A percentile compares a stretch with the other conserved stretches of the same genome.
phyloP scores from a whole-genome alignment of 2,329 filamentous ascomycete species.

The Pezicula radicicola region DNA sequence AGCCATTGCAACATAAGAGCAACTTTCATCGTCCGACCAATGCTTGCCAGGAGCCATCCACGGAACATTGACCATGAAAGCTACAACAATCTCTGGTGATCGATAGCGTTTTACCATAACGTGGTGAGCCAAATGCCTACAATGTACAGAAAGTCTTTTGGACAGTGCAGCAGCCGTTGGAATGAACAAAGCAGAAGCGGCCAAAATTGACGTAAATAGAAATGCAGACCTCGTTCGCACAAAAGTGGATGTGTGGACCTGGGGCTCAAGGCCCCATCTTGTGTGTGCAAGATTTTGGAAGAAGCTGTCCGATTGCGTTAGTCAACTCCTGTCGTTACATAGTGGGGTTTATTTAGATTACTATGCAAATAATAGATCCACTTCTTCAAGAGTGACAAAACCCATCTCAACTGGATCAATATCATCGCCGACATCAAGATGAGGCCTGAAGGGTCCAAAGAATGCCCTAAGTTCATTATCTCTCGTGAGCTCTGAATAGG shows the following conservation, averaged over 20 bases:
- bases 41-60: slow-evolving; percentile 70
- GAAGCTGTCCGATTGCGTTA: slow-evolving; percentile 45
- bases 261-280: slow-evolving; percentile 68
- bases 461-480: slow-evolving; percentile 56
- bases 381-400: slow-evolving; percentile 63
- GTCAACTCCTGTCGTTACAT: slow-evolving; percentile 1
- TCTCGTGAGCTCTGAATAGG: slow-evolving; percentile 26
- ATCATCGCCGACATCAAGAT: slow-evolving; percentile 59
- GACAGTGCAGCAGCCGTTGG: slow-evolving; percentile 62
- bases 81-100: slow-evolving; percentile 71
- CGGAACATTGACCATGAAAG: slow-evolving; percentile 73
- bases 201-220: slow-evolving; percentile 68
- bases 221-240: slow-evolving; percentile 67
- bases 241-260: slow-evolving; percentile 62
- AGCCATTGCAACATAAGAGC: slow-evolving; percentile 67
- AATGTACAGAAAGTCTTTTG: slow-evolving; percentile 62
- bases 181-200: slow-evolving; percentile 65
- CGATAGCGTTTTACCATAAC: slow-evolving; percentile 60
- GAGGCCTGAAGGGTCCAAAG: slow-evolving; percentile 62
- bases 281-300: slow-evolving; percentile 70
- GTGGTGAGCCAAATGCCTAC: slow-evolving; percentile 57
- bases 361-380: slow-evolving; percentile 62
- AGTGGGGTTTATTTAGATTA: slow-evolving; percentile 34
- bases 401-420: slow-evolving; percentile 69
- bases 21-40: slow-evolving; percentile 71